Evolutionary conservation across 495 filamentous ascomycete species (phyloP), one percentile per base, ranked within the genome.

Genomic region (Bryoglossum gracile): DNA sequence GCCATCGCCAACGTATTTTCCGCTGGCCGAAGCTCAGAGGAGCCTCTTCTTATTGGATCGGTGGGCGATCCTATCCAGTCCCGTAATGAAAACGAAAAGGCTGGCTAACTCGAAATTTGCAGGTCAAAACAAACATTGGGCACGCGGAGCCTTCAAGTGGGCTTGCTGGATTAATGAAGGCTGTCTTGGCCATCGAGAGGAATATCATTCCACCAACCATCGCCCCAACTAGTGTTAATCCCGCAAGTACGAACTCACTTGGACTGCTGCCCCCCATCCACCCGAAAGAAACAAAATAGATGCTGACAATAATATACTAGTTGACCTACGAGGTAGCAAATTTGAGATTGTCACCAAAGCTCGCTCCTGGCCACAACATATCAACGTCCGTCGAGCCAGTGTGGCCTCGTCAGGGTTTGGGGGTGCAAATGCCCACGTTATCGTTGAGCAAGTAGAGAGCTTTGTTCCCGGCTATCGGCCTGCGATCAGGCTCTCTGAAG

Each of bases 91-190:
- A n/a, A n/a, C n/a, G n/a, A n/a, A n/a, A n/a, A n/a, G n/a, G n/a
- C 26, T 8, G 3, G 8, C 14, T 19, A 2, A 35, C 30, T 50
- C 71, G 10, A 16, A 26, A 18, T 16, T n/a, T 30, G 5, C 21
- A 44, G 30, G 39, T 52, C 14, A 51, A 48, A 21, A 26, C 36
- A 17, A 49, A 57, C 21, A 10, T 53, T 3, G 49, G 54, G 11
- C 80, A 84, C 54, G 51, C 72, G 2, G 80, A 82, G 56, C 72
- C 69, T 8, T 70, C 73, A 8, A 71, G 70, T 41, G 80, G 78
- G 10, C 63, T 84, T 22, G 66, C 76, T 0, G 72, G 72, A 10
- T 50, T 83, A 5, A 74, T 83, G 35, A 83, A 84, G 50, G 68
- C 69, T 0, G 62, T 68, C 10, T 45, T 81, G 25, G 73, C 75